Percentiles rank a stretch among this genome's conserved stretches.
phyloP scores from a whole-genome alignment of 768 basidiomycete genomes.

The Gyrodon lividus region DNA sequence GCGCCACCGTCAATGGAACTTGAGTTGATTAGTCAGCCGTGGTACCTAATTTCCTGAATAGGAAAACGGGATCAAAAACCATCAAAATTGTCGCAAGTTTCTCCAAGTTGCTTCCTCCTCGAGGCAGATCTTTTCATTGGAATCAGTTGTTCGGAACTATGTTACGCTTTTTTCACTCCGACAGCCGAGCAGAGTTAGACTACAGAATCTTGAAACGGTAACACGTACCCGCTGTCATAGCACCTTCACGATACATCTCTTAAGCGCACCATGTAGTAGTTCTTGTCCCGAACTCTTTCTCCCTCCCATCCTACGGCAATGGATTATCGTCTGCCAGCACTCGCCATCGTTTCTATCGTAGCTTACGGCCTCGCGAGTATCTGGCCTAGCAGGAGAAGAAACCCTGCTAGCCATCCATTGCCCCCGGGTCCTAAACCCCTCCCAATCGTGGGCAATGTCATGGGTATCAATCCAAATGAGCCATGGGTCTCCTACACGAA shows the following conservation, averaged over 20 bases:
- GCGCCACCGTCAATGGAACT: background rate
- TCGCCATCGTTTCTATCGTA: slow-evolving; percentile 8
- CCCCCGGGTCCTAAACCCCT: slow-evolving; percentile 55
- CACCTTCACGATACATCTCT: background rate
- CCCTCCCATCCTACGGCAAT: slow-evolving; percentile 4
- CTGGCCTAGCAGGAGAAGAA: slow-evolving; percentile 9
- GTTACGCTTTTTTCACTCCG: background rate
- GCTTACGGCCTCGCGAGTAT: slow-evolving; percentile 4
- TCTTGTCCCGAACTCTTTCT: background rate
- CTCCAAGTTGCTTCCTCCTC: too few species aligned
- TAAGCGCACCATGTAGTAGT: too few species aligned
- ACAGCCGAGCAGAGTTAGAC: slow-evolving; percentile 3
- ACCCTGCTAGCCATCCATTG: slow-evolving; percentile 20
- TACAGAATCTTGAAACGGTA: too few species aligned
- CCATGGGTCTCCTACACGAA: slow-evolving; percentile 34
- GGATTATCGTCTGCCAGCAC: slow-evolving; percentile 13
- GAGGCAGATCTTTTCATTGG: background rate
- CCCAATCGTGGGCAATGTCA: slow-evolving; percentile 30
- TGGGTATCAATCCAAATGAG: slow-evolving; percentile 23
- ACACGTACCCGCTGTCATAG: background rate
- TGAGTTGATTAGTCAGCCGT: background rate
- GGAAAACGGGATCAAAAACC: background rate
- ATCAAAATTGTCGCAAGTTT: too few species aligned
- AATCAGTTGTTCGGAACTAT: background rate
- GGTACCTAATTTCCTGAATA: background rate